A percentile compares a stretch with the other conserved stretches of the same genome.
phyloP scores from a whole-genome alignment of 2,329 filamentous ascomycete genomes.

The Elsinoe batatas region DNA sequence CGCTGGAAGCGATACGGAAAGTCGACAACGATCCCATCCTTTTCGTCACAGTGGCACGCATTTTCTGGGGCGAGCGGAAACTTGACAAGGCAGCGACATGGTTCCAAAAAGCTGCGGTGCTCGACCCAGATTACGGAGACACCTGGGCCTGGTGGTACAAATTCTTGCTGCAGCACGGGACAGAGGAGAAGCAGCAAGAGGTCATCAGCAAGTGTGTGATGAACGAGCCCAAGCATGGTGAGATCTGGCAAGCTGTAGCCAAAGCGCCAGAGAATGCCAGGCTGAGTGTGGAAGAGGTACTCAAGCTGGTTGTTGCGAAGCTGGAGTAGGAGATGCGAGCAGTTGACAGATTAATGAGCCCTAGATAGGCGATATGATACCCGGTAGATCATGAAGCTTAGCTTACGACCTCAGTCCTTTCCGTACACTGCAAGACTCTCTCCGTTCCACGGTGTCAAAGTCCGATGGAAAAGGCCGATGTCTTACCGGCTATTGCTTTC shows the following conservation, averaged over 20 bases:
- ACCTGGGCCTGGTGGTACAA: constrained; percentile 98
- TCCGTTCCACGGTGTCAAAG: not conserved
- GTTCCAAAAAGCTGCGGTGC: constrained; percentile 91
- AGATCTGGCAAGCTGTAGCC: constrained; percentile 76
- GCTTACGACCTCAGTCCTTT: not conserved
- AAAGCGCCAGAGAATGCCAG: constrained; percentile 78
- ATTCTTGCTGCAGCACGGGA: constrained; percentile 85
- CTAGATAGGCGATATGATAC: constrained; percentile 10
- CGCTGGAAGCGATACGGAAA: constrained; percentile 91
- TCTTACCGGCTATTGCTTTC: not conserved
- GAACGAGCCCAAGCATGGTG: constrained; percentile 84
- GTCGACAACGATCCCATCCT: constrained; percentile 84
- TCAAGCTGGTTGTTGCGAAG: constrained; percentile 63
- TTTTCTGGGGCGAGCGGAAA: constrained; percentile 89
- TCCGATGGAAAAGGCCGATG: constrained; percentile 1
- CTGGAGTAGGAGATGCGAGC: constrained; percentile 32
- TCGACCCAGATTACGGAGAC: constrained; percentile 81
- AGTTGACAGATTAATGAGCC: constrained; percentile 8
- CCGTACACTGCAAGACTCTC: not conserved
- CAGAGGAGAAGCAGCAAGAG: constrained; percentile 81
- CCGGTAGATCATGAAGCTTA: constrained; percentile 8
- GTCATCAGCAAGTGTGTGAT: constrained; percentile 70
- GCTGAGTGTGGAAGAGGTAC: constrained; percentile 65
- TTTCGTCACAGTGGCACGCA: constrained; percentile 83
- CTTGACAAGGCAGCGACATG: constrained; percentile 91